Evolutionary conservation across 768 basidiomycete genomes (phyloP).

Genomic region (Tephrocybe sp.): DNA sequence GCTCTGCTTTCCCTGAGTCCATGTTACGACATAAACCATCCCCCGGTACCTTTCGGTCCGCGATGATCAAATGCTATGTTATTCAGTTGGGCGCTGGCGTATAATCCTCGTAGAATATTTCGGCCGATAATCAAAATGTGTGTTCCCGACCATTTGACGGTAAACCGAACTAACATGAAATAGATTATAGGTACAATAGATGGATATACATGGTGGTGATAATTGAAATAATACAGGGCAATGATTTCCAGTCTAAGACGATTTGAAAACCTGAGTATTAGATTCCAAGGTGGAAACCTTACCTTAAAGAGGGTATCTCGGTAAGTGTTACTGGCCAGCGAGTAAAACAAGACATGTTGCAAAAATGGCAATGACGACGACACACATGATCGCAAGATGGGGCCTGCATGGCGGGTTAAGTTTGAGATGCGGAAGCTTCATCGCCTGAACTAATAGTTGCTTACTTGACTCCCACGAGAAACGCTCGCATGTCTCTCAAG

Average conservation of each 20-base stretch:
- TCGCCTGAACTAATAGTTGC: conserved; percentile 13
- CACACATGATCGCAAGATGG: conserved; percentile 49
- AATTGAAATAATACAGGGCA: no score
- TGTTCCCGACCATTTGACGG: no score
- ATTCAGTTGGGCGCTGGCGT: no score
- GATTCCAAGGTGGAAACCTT: not conserved
- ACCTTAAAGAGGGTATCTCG: not conserved
- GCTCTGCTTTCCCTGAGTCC: not conserved
- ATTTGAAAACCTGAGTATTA: no score
- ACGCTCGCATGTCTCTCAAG: conserved; percentile 55
- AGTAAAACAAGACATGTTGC: conserved; percentile 51
- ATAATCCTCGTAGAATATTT: not conserved
- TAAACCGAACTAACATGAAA: no score
- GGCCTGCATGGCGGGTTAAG: conserved; percentile 28
- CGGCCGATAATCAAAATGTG: no score
- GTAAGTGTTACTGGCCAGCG: conserved; percentile 21
- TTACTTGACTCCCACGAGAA: conserved; percentile 57
- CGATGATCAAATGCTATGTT: conserved; percentile 7
- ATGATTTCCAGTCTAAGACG: no score
- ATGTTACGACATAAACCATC: not conserved
- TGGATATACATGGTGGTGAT: no score
- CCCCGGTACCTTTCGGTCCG: conserved; percentile 7
- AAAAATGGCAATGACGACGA: conserved; percentile 46
- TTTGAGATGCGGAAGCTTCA: not conserved
- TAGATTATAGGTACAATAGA: no score